Percentiles rank a stretch among this genome's conserved stretches.
Conservation (phyloP, 176 grass and related monocot species). For the Elymus sibiricus region DNA sequence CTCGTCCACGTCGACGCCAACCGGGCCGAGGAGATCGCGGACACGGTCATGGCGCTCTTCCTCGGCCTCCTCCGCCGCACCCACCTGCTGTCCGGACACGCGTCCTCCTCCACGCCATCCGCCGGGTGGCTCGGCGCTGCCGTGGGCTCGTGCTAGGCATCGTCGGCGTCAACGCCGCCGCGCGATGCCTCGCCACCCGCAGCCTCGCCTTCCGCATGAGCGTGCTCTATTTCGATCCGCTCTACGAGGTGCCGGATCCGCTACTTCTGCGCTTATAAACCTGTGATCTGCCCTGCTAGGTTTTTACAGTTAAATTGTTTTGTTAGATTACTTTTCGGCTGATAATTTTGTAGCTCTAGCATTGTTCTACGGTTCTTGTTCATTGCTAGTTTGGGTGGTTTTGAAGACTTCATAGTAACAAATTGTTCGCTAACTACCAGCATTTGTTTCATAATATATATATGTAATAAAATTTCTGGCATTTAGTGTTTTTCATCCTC, state of each 20-base stretch:
- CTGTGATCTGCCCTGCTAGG: conserved; percentile 12
- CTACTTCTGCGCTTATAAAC: not conserved
- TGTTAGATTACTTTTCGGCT: not conserved
- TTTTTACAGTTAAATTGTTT: not conserved
- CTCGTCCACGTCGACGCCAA: conserved; percentile 77
- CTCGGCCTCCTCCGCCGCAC: conserved; percentile 81
- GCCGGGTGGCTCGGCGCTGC: conserved; percentile 83
- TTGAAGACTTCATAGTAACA: not conserved
- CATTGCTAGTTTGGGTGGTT: not conserved
- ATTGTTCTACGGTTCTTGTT: not conserved
- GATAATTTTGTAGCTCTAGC: not conserved
- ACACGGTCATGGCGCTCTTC: conserved; percentile 95
- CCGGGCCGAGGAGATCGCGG: conserved; percentile 79
- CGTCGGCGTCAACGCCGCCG: conserved; percentile 64
- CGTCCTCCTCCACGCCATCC: conserved; percentile 40
- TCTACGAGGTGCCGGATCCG: conserved; percentile 60
- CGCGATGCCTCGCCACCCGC: conserved; percentile 79
- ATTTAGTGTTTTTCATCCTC: not conserved
- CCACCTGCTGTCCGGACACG: conserved; percentile 73
- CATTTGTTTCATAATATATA: not conserved
- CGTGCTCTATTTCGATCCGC: conserved; percentile 91
- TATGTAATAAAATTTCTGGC: conserved; percentile 10
- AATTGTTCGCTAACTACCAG: not conserved
- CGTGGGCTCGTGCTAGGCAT: conserved; percentile 86
- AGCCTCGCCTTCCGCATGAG: conserved; percentile 91